Conservation (phyloP, 2,329 filamentous ascomycete genomes). For the Colletotrichum siamense region DNA sequence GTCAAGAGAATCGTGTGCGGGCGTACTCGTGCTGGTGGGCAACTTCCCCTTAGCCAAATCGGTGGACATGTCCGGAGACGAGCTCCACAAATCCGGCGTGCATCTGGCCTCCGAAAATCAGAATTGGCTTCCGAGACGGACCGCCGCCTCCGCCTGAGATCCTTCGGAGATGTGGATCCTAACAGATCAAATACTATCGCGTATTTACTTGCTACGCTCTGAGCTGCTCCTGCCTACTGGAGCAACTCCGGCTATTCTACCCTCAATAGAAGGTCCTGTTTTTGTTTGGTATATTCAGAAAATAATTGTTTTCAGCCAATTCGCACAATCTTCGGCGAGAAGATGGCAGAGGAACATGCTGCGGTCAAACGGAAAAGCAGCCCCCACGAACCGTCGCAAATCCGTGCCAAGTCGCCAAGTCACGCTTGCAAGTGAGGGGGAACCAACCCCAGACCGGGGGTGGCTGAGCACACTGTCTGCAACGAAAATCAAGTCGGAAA, state of each 20-base stretch:
- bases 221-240: background rate
- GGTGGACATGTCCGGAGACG: background rate
- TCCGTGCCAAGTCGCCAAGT: constrained; percentile 8
- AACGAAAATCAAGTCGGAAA: background rate
- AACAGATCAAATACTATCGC: background rate
- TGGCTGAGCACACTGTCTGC: constrained; percentile 8
- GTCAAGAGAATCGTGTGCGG: background rate
- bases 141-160: background rate
- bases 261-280: fast-evolving
- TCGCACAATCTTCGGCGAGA: background rate
- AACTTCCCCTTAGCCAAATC: background rate
- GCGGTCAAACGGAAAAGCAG: background rate
- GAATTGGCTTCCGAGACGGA: background rate
- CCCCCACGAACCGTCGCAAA: background rate
- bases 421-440: background rate
- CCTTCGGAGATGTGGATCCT: background rate
- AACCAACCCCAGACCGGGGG: background rate
- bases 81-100: background rate
- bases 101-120: background rate
- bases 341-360: background rate
- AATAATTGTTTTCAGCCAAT: background rate
- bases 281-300: too few species aligned
- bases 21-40: background rate
- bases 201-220: background rate
- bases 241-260: background rate